Evolutionary conservation across 176 grass and related monocot genomes (phyloP), one percentile per base, ranked within the genome.

Genomic region (Eremochloa ophiuroides): DNA sequence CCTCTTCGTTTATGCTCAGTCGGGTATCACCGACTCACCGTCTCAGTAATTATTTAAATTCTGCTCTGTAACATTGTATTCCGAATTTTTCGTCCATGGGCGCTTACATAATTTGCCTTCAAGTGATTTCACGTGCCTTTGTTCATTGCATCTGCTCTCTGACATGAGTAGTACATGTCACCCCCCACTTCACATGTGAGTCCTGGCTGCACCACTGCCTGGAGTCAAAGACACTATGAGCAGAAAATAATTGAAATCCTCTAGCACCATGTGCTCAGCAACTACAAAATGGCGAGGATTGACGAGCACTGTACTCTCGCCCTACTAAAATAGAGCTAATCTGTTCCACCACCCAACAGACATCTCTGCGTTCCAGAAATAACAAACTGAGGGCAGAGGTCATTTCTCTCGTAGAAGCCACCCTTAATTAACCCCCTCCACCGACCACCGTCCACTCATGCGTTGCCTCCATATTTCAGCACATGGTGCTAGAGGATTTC

Each of bases 201-300:
- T 38, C 56, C 76, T 28, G 50, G 34, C 76, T 33, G 56, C 33
- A 8, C 14, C 76, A 40, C 51, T 62, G 48, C 30, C 59, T 39
- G 16, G 18, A 85, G 82, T 85, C 87, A 76, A 80, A 64, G 63
- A 89, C 76, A 63, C 53, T 23, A 51, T 2, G 87, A 81, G 16
- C 77, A 44, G 13, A 42, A n/a, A 26, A 62, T 27, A 37, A 79
- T 25, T 79, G 20, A 65, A 70, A 89, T 71, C 26, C 27, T 3
- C 27, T 40, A 43, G 42, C 50, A 66, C 44, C 88, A 85, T 73
- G 88, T 89, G 79, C 2, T 26, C 29, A 38, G 13, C 37, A 8
- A 3, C 60, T 75, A 71, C 9, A 66, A 73, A 82, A 76, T 18
- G 2, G 63, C 13, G 40, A 66, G 62, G 62, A 67, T 67, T n/a